Percentiles rank a stretch among this genome's conserved stretches.
phyloP scores from a whole-genome alignment of 2,329 filamentous ascomycete species.

The Chaetomium sp. region DNA sequence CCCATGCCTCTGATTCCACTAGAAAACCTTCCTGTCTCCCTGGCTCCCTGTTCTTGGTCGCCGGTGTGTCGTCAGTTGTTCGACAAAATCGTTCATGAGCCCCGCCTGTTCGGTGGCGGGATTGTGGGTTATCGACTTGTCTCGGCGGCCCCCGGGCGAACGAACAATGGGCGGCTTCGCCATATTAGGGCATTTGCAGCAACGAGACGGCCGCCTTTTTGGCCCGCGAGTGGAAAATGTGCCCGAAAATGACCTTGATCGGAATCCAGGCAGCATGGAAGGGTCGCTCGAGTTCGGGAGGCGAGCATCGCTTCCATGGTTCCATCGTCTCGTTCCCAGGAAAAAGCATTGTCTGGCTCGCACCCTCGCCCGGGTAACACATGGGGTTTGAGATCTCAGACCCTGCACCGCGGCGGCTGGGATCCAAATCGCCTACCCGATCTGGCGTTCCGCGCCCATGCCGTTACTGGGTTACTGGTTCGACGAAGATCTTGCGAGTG shows the following conservation, averaged over 20 bases:
- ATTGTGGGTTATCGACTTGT: neutral
- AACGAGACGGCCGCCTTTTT: conserved; percentile 13
- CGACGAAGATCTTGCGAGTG: too few relatives aligned
- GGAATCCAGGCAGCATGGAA: conserved; percentile 6
- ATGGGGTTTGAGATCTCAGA: conserved; percentile 20
- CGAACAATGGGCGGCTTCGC: neutral
- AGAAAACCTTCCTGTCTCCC: conserved; percentile 9
- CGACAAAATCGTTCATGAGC: too few relatives aligned
- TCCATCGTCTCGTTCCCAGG: conserved; percentile 21
- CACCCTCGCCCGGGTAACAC: conserved; percentile 16
- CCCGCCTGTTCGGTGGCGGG: conserved; percentile 8
- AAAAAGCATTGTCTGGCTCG: conserved; percentile 15
- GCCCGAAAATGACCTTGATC: neutral
- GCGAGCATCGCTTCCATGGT: conserved; percentile 15
- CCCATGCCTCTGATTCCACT: conserved; percentile 18
- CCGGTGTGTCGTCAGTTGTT: too few relatives aligned
- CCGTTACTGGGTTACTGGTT: neutral
- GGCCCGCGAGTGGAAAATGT: conserved; percentile 13
- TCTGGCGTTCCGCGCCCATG: conserved; percentile 9
- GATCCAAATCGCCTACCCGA: conserved; percentile 14
- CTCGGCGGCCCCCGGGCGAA: conserved; percentile 4
- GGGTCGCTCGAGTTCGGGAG: conserved; percentile 11
- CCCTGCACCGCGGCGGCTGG: neutral
- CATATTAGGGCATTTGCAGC: conserved; percentile 17
- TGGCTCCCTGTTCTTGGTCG: conserved; percentile 9